These are phyloP conservation scores for Helicocarpus griseus DNA, from an alignment of 2,329 filamentous ascomycete species.

Conservation along the genomic window DNA sequence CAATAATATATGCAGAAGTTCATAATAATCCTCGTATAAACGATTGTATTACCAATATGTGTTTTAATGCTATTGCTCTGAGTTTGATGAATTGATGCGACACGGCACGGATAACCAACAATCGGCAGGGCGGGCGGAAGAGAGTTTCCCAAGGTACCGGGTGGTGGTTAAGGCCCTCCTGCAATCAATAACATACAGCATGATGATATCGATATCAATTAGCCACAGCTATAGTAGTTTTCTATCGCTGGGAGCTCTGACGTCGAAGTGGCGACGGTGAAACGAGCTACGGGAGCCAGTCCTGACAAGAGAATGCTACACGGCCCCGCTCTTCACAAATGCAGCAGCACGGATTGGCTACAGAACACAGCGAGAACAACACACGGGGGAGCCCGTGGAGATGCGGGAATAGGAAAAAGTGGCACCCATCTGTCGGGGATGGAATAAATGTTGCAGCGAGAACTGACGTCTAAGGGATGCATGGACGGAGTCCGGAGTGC, in stretches of 20 bases:
- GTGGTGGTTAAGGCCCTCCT: no score
- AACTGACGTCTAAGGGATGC: background rate
- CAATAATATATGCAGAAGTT: background rate
- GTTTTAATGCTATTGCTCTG: background rate
- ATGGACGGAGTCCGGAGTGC: background rate
- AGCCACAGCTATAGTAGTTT: background rate
- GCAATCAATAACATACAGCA: background rate
- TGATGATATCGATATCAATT: no score
- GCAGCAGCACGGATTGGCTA: background rate
- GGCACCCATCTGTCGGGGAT: background rate
- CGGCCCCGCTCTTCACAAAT: background rate
- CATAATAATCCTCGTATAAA: background rate
- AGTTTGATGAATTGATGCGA: no score
- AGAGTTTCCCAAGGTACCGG: background rate
- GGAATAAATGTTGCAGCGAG: background rate
- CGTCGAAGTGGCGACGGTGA: constrained; percentile 1
- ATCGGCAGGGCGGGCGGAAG: background rate
- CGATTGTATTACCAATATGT: background rate
- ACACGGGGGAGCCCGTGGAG: background rate
- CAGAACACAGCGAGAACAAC: no score
- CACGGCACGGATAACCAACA: background rate
- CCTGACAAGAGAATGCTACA: background rate
- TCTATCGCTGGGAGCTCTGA: background rate
- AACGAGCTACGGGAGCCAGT: constrained; percentile 1
- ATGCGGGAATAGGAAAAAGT: background rate